Percentiles rank a stretch among this genome's conserved stretches.
These are phyloP conservation scores for Ceratopteris richardii DNA, from an alignment of 75 land plant genomes.

Conservation along the genomic window DNA sequence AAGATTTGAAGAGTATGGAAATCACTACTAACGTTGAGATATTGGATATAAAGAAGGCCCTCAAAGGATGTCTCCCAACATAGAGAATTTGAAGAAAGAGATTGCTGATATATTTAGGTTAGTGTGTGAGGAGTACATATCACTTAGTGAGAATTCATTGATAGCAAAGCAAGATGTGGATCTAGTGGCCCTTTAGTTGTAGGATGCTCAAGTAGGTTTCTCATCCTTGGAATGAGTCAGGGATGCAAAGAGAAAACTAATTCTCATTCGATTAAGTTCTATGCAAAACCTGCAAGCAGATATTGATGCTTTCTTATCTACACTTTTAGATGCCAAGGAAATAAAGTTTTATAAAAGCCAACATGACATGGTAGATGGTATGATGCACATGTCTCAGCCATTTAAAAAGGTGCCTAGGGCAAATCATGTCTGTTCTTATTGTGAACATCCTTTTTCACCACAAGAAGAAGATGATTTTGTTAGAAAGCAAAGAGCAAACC, in stretches of 20 bases:
- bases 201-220: neutral
- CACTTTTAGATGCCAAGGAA: slow-evolving; percentile 48
- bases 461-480: slow-evolving; percentile 96
- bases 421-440: slow-evolving; percentile 88
- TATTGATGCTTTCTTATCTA: slow-evolving; percentile 46
- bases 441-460: slow-evolving; percentile 84
- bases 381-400: slow-evolving; percentile 85
- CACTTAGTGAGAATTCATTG: neutral
- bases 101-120: too few relatives aligned
- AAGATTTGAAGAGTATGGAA: slow-evolving; percentile 97
- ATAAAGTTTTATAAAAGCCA: slow-evolving; percentile 71
- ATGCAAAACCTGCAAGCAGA: slow-evolving; percentile 33
- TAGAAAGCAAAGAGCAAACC: slow-evolving; percentile 83
- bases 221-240: neutral
- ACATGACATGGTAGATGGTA: slow-evolving; percentile 86
- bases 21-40: slow-evolving; percentile 96
- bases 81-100: too few relatives aligned
- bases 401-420: slow-evolving; percentile 87
- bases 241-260: slow-evolving; percentile 52
- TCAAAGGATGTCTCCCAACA: too few relatives aligned
- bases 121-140: neutral
- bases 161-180: slow-evolving; percentile 1
- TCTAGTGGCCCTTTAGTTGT: neutral
- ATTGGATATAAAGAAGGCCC: slow-evolving; percentile 91
- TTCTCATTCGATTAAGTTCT: slow-evolving; percentile 59